Evolutionary conservation across 1,284 basidiomycete species (phyloP).

Genomic region (Thecaphora thlaspeos): DNA sequence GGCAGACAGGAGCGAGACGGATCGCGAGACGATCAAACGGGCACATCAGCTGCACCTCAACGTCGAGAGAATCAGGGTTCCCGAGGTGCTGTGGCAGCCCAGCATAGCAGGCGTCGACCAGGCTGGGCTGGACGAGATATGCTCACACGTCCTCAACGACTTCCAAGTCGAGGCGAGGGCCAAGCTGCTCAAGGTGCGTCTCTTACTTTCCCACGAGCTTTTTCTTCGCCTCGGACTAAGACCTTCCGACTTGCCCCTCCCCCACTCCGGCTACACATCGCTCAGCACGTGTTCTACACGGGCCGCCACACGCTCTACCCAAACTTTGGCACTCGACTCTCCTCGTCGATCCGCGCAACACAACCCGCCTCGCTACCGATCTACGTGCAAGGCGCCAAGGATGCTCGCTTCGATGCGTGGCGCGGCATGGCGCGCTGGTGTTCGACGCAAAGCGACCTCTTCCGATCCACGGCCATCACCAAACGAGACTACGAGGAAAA

Average conservation of each 20-base stretch:
- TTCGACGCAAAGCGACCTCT: constrained; percentile 47
- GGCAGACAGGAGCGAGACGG: constrained; percentile 26
- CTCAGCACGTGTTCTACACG: constrained; percentile 84
- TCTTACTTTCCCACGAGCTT: no score
- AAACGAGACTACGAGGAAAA: constrained; percentile 84
- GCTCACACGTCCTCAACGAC: constrained; percentile 79
- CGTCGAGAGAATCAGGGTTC: constrained; percentile 88
- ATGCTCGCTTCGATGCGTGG: constrained; percentile 82
- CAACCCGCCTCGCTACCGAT: constrained; percentile 38
- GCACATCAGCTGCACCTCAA: constrained; percentile 80
- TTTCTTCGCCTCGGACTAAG: background rate
- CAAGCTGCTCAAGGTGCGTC: constrained; percentile 62
- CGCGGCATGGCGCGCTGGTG: constrained; percentile 85
- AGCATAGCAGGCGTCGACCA: constrained; percentile 90
- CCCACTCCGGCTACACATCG: background rate
- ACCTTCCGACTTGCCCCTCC: no score
- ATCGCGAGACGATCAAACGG: constrained; percentile 64
- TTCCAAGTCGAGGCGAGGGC: constrained; percentile 69
- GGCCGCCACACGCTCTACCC: constrained; percentile 77
- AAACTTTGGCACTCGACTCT: constrained; percentile 70
- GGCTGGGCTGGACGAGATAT: constrained; percentile 86
- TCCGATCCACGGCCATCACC: constrained; percentile 65
- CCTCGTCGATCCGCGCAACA: constrained; percentile 61
- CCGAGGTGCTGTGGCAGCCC: constrained; percentile 91
- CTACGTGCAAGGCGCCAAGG: constrained; percentile 61